Base-by-base conservation (phyloP, 495 filamentous ascomycete species). In the Tetracladium setigerum region DNA sequence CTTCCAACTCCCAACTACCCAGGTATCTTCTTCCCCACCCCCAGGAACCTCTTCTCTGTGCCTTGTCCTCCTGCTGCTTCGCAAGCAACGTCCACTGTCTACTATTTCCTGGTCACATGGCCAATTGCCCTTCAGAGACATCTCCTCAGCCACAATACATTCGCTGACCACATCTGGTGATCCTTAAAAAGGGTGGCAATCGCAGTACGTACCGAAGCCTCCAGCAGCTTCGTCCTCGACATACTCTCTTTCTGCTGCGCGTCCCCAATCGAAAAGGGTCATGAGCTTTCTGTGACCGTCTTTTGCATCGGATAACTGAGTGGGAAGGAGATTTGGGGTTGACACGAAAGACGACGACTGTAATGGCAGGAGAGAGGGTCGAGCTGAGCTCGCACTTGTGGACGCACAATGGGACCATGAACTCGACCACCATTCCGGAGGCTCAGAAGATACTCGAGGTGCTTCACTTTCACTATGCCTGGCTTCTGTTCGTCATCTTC, bases 401-500 rank as follows among this genome's bases (percentile, higher is more conserved):
- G 18, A 30, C 16, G 7, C 22, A 27, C 22, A 50, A 53, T 33
- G 45, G 27, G 2, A 50, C 50, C 4, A 31, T 30, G 4, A 18
- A 44, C 1, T 27, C 40, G 3, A 17, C 16, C 8, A 24, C 14
- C 7, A 16, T 57, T 14, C 22, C 22, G 22, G 22, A 27, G 22
- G 22, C 22, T 3, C 22, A 27, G 22, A 27, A 7, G 22, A 27
- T 27, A 27, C 38, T 57, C 12, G 38, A 51, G n/a, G 24, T 48
- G 1, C 38, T 51, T 1, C 83, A 82, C 49, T 81, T 74, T 55
- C 67, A 71, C 47, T 86, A 79, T 55, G 83, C 86, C 5, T 74
- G 86, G 46, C 57, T 84, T 43, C 68, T 88, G 42, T 69, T 88
- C 33, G 46, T 82, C 43, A 72, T 88, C 60, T 89, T 88, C 59